Evolutionary conservation across 805 yeast species (phyloP), one percentile per base, ranked within the genome.

Genomic region (Zygoascus bituminiphila): DNA sequence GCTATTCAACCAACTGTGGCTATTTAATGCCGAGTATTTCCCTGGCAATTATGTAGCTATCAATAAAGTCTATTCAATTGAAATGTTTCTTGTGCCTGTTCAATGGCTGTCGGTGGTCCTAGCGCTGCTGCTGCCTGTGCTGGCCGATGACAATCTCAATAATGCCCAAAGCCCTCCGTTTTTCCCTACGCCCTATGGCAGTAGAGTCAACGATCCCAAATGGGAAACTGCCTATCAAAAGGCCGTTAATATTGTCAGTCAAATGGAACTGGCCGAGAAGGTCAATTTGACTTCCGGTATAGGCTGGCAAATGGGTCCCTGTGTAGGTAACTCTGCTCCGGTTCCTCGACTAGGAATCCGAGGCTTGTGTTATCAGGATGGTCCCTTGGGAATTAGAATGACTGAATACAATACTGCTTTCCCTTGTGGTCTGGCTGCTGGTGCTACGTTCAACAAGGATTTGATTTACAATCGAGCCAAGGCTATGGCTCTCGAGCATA

Each of bases 251-350:
- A 59, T 79, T 25, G 82, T 79, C 15, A 73, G 74, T 47, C 74
- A 73, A 51, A 74, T 80, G 77, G 69, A 82, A 3, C 70, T 75
- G 35, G 63, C 71, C 15, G 85, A 80, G 57, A 79, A 78, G 54
- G 82, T 77, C 23, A 79, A 79, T 57, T 62, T 79, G 44, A 79
- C 84, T 5, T 75, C 82, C 2, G 84, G 84, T 15, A 77, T 78
- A 12, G 81, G 81, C 17, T 78, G 81, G 77, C 79, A 79, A 1
- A 69, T 77, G 24, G 82, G 82, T 5, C 80, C 79, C 1, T 76
- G 82, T 58, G 69, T 77, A 29, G 84, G 83, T 1, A 79, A 78
- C 56, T 77, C 82, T 0, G 83, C 83, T 0, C 66, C 75, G 5
- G 73, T 78, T 41, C 79, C 79, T 20, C 62, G 82, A 25, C 63